Conservation (phyloP, 202 grass and related monocot species). For the Musa balbisiana region DNA sequence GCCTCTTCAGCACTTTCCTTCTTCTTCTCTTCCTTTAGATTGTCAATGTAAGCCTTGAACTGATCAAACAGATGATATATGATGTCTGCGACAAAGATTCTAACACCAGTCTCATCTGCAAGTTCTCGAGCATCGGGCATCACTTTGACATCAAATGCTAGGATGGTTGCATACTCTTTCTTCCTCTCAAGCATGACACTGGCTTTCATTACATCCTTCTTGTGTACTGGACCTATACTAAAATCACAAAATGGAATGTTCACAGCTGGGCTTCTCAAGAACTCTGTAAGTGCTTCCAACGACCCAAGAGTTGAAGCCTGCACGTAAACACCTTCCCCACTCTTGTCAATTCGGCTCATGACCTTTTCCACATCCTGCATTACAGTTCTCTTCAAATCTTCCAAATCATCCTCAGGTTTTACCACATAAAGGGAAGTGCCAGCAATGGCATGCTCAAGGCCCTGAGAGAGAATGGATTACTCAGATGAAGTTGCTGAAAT, state of each 20-base stretch:
- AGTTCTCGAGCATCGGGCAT: conserved; percentile 92
- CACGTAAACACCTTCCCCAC: conserved; percentile 88
- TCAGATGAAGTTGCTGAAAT: neutral
- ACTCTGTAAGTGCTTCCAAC: conserved; percentile 85
- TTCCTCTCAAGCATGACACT: conserved; percentile 82
- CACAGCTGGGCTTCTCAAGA: conserved; percentile 70
- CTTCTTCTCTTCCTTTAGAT: conserved; percentile 78
- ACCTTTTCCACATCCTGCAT: conserved; percentile 89
- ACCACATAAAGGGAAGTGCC: conserved; percentile 5
- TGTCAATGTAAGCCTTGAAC: conserved; percentile 88
- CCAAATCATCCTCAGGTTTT: conserved; percentile 41
- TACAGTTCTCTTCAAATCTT: conserved; percentile 54
- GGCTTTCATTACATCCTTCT: conserved; percentile 76
- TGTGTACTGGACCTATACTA: conserved; percentile 77
- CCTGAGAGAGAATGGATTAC: conserved; percentile 10
- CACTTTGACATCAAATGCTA: conserved; percentile 99
- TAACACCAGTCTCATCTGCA: conserved; percentile 79
- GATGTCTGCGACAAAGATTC: conserved; percentile 87
- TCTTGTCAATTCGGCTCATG: conserved; percentile 74
- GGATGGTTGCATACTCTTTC: conserved; percentile 79
- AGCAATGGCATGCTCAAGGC: conserved; percentile 36
- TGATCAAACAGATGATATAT: conserved; percentile 97
- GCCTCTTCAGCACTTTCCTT: conserved; percentile 74
- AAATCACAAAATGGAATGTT: conserved; percentile 94
- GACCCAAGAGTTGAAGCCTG: conserved; percentile 92